phyloP scores from a whole-genome alignment of 345 rosid genomes.

The Arabis alpina region DNA sequence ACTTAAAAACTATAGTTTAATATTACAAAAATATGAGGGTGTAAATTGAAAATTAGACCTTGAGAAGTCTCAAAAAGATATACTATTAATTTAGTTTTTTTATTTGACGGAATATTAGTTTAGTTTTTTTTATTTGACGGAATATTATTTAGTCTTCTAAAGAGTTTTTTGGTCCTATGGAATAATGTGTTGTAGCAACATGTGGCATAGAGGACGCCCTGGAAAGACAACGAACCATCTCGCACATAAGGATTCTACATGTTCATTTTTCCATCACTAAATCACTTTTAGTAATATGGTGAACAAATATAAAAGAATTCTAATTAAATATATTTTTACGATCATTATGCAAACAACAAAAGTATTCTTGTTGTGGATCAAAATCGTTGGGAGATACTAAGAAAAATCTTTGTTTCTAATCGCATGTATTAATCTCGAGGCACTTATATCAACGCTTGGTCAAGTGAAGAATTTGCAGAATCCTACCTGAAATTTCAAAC shows the following conservation, averaged over 20 bases:
- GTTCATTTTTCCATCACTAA: conserved; percentile 17
- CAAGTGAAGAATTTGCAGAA: too few species aligned
- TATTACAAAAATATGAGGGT: background rate
- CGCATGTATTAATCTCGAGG: too few species aligned
- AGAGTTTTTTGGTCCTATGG: background rate
- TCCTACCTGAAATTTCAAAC: too few species aligned
- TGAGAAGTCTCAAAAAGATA: conserved; percentile 6
- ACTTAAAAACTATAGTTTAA: too few species aligned
- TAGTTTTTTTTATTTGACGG: background rate
- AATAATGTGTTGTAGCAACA: conserved; percentile 2
- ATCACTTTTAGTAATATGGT: background rate
- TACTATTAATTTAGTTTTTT: background rate
- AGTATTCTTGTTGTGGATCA: background rate
- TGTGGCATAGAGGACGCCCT: conserved; percentile 19
- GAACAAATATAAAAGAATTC: background rate
- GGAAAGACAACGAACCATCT: conserved; percentile 8
- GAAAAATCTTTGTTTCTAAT: too few species aligned
- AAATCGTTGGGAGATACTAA: background rate
- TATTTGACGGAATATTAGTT: background rate
- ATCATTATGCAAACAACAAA: too few species aligned
- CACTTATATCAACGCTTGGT: too few species aligned
- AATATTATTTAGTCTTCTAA: background rate
- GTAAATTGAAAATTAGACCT: background rate
- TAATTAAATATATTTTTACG: too few species aligned
- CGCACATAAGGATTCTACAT: conserved; percentile 3